Base-by-base conservation (phyloP, 2,329 filamentous ascomycete genomes). In the Coniella vitis region DNA sequence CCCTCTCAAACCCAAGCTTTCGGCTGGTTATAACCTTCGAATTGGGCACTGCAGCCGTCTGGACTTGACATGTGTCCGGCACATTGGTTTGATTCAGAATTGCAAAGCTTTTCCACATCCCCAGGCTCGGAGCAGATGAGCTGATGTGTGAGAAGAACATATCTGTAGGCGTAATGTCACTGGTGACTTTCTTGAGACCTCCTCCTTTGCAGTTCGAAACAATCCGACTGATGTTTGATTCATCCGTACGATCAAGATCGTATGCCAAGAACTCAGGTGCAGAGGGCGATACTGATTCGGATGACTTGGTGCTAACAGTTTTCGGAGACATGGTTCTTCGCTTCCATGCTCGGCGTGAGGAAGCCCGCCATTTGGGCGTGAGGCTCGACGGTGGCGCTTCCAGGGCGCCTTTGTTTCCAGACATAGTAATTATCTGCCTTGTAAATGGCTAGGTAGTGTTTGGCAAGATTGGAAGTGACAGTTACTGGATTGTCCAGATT, bases 81-180 rank as follows among this genome's bases (percentile, higher is more conserved):
- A 8, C 2, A 3, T 12, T 7, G 10, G n/a, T 32, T 31, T 29
- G 10, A 14, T 32, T 10, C 7, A 22, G 20, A 16, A 4, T 7
- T 25, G 17, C 40, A 16, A 10, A 21, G 10, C 37, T 8, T 17
- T 34, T 29, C 17, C 4, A 31, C 19, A 14, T 19, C 29, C 16
- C 7, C 14, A 35, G 19, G 2, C 22, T 25, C 19, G 44, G 44
- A 14, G 44, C 40, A 25, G 48, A 45, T 14, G 48, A 47, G 36
- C 39, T 40, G 14, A 53, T 19, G 13, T 42, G 44, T 20, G 51
- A 31, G 36, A 48, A 47, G 21, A 43, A 43, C n/a, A 53, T 32
- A 10, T 53, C 48, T 17, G 38, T 53, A 7, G 44, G 36, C 9
- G 43, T 45, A 29, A 41, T 47, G 16, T 16, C 38, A n/a, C 36